These are phyloP conservation scores for Russula emetica DNA, from an alignment of 768 basidiomycete species.

Conservation along the genomic window DNA sequence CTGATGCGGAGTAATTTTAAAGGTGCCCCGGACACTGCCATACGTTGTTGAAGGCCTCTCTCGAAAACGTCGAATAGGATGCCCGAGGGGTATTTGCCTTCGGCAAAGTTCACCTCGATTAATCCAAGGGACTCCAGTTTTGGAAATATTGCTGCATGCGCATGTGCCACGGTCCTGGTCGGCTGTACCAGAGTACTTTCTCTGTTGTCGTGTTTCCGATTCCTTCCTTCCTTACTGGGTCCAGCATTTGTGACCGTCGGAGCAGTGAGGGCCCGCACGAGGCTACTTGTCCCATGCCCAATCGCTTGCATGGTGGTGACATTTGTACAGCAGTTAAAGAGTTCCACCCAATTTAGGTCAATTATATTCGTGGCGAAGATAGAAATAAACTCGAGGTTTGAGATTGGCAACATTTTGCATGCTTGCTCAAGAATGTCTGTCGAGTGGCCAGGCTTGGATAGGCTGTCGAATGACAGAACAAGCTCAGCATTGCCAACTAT, in stretches of 20 bases:
- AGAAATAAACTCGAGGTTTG: constrained; percentile 11
- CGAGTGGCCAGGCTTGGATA: background rate
- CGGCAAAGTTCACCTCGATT: constrained; percentile 3
- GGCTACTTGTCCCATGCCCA: background rate
- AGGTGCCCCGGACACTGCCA: background rate
- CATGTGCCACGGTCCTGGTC: background rate
- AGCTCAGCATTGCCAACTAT: background rate
- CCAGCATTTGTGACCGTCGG: background rate
- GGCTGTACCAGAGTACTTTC: background rate
- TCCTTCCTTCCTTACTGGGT: background rate
- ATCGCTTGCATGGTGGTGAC: constrained; percentile 3
- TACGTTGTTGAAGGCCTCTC: background rate
- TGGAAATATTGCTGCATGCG: background rate
- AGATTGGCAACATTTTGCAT: constrained; percentile 4
- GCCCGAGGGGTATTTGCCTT: background rate
- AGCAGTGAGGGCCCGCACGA: constrained; percentile 10
- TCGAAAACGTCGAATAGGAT: background rate
- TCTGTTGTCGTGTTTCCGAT: background rate
- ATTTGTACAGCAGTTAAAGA: constrained; percentile 9
- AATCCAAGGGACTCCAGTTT: constrained; percentile 1
- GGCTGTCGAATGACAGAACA: background rate
- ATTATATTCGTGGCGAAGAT: background rate
- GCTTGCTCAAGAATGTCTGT: background rate
- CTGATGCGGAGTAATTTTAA: constrained; percentile 2
- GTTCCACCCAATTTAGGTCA: background rate